phyloP scores from a whole-genome alignment of 2,329 filamentous ascomycete species.

The Ramularia collo-cygni region DNA sequence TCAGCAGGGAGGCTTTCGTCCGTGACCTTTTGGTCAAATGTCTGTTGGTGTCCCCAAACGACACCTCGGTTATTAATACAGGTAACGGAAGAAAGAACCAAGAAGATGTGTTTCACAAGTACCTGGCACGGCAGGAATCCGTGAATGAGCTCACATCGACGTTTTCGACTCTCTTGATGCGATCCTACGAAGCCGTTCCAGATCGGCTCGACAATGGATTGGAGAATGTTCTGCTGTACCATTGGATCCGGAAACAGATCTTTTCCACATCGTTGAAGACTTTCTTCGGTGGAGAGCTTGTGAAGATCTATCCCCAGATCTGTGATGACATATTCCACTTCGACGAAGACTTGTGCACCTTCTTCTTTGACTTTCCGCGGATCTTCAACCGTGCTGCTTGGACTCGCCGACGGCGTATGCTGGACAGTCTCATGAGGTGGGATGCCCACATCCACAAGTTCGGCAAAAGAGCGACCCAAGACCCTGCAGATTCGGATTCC shows the following conservation, averaged over 20 bases:
- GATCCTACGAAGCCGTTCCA: not conserved
- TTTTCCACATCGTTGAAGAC: not conserved
- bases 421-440: not conserved
- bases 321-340: not conserved
- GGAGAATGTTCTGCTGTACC: not conserved
- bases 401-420: not conserved
- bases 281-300: not conserved
- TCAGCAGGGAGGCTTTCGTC: not conserved
- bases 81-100: not conserved
- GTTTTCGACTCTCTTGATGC: not conserved
- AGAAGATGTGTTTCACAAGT: not conserved
- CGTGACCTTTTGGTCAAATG: not conserved
- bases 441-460: not conserved
- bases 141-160: not conserved
- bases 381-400: not conserved
- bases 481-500: not conserved
- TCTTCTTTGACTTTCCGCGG: slow-evolving; percentile 1
- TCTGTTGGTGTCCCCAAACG: not conserved
- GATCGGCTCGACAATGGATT: not conserved
- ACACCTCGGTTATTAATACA: not conserved
- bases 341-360: not conserved
- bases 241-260: not conserved
- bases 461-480: not conserved
- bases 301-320: not conserved
- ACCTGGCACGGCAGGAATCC: not conserved